Conservation (phyloP, 1,284 basidiomycete genomes). For the Tilletia walkeri region DNA sequence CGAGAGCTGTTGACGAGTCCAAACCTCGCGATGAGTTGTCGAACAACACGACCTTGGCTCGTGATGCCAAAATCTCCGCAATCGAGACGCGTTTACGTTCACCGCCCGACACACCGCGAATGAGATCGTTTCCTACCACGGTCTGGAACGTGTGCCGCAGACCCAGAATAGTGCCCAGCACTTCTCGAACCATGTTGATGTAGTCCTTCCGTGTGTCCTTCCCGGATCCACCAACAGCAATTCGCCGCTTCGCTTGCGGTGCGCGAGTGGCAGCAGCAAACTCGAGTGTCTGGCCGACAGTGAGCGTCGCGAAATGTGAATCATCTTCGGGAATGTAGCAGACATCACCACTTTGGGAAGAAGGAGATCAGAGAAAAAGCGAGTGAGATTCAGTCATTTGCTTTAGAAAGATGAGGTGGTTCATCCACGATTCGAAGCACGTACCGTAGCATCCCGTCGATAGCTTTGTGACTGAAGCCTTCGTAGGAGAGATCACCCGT, state of each 20-base stretch:
- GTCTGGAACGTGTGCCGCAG: constrained; percentile 49
- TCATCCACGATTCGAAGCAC: constrained; percentile 14
- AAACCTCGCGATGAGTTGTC: constrained; percentile 51
- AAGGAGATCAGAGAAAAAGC: constrained; percentile 14
- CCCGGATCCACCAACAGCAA: constrained; percentile 20
- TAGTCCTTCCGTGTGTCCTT: constrained; percentile 22
- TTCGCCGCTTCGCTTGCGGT: constrained; percentile 34
- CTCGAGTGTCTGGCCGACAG: constrained; percentile 39
- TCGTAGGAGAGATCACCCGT: constrained; percentile 38
- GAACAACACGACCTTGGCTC: constrained; percentile 42
- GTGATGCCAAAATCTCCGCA: constrained; percentile 55
- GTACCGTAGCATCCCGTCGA: constrained; percentile 40
- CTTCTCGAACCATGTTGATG: constrained; percentile 35
- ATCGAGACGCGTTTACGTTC: constrained; percentile 51
- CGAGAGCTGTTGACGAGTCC: constrained; percentile 45
- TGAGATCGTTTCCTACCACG: constrained; percentile 53
- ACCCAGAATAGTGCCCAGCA: constrained; percentile 43
- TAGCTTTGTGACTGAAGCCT: constrained; percentile 39
- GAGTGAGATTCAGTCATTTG: background rate
- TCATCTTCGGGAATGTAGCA: constrained; percentile 15
- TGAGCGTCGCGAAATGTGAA: constrained; percentile 37
- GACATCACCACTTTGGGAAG: constrained; percentile 6
- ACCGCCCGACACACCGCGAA: constrained; percentile 59
- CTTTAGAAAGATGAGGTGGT: constrained; percentile 27
- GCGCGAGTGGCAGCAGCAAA: constrained; percentile 46